phyloP scores from a whole-genome alignment of 768 basidiomycete species.

The Suillus luteus region DNA sequence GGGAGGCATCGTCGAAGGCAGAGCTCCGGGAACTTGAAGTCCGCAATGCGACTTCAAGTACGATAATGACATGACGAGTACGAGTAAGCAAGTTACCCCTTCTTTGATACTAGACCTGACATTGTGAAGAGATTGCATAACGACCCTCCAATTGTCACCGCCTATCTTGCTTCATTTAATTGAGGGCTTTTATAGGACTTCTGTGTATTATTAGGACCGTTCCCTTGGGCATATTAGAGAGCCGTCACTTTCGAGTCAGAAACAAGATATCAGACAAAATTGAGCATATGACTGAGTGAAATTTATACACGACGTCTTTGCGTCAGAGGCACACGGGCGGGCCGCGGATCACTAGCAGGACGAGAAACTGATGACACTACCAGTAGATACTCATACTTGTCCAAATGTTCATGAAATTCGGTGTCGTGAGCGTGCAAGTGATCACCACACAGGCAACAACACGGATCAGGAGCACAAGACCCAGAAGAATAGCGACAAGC shows the following conservation, averaged over 20 bases:
- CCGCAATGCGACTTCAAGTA: constrained; percentile 35
- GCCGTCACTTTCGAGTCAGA: not conserved
- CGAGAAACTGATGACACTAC: too few relatives aligned
- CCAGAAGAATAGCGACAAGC: too few relatives aligned
- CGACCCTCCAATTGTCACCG: not conserved
- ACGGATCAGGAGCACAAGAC: too few relatives aligned
- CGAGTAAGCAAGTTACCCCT: not conserved
- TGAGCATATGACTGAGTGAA: too few relatives aligned
- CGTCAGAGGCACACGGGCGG: too few relatives aligned
- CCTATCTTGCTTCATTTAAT: not conserved
- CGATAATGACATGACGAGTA: constrained; percentile 30
- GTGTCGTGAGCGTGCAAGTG: too few relatives aligned
- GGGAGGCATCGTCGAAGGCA: constrained; percentile 34
- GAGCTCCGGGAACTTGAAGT: constrained; percentile 38
- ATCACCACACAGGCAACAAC: too few relatives aligned
- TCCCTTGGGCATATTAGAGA: constrained; percentile 18
- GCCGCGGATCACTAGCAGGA: too few relatives aligned
- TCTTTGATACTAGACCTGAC: constrained; percentile 4
- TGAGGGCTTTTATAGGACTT: not conserved
- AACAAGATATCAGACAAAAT: not conserved
- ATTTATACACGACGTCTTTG: too few relatives aligned
- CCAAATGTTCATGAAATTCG: too few relatives aligned
- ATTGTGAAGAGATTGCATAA: not conserved
- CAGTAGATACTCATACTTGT: too few relatives aligned
- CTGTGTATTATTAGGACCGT: constrained; percentile 11